Evolutionary conservation across 2,329 filamentous ascomycete genomes (phyloP).

Genomic region (Fusarium subtropicale): DNA sequence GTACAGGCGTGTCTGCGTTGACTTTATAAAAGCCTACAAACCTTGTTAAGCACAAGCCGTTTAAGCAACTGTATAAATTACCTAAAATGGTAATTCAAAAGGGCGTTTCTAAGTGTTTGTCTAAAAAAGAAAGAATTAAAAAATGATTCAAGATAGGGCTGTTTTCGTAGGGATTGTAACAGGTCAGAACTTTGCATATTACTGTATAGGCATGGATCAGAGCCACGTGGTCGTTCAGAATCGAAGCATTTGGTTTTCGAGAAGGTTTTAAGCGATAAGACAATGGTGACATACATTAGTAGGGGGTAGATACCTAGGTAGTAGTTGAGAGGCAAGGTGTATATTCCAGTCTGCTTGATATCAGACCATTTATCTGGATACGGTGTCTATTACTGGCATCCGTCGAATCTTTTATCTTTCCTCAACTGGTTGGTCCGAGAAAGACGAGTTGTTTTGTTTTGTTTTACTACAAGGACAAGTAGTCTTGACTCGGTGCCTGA

Average conservation of each 20-base stretch:
- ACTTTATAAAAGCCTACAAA: neutral
- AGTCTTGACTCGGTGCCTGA: neutral
- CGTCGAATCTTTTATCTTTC: neutral
- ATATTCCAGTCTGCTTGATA: neutral
- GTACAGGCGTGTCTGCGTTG: neutral
- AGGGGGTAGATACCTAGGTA: too few species aligned
- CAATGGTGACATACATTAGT: neutral
- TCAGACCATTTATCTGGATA: neutral
- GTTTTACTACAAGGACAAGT: neutral
- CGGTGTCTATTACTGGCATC: neutral
- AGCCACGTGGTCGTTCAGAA: slow-evolving; percentile 4
- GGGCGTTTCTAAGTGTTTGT: neutral
- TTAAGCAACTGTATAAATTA: neutral
- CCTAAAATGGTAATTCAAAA: neutral
- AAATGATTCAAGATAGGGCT: neutral
- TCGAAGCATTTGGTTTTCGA: slow-evolving; percentile 5
- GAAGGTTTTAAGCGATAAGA: slow-evolving; percentile 2
- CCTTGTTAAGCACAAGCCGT: neutral
- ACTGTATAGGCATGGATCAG: neutral
- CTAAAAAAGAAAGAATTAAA: neutral
- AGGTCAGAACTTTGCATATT: neutral
- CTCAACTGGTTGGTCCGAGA: neutral
- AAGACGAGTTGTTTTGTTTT: neutral
- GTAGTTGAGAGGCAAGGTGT: too few species aligned
- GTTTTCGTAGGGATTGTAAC: neutral